Evolutionary conservation across 768 basidiomycete genomes (phyloP).

Genomic region (Auricularia cornea): DNA sequence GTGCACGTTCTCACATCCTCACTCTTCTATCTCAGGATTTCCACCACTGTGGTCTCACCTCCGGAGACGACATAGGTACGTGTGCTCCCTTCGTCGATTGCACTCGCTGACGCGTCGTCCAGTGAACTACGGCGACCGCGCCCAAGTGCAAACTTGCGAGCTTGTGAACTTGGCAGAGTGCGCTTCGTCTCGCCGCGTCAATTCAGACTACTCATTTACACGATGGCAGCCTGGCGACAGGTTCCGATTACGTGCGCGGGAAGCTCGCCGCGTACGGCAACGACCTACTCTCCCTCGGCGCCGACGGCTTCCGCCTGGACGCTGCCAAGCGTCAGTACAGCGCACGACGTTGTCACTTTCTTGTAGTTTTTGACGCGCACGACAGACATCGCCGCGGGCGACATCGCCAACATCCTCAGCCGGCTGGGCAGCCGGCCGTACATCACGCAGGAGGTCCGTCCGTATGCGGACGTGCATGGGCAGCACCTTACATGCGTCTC

Average conservation of each 20-base stretch:
- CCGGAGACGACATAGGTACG: neutral
- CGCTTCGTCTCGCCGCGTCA: neutral
- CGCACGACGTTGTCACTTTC: neutral
- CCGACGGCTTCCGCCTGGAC: constrained; percentile 55
- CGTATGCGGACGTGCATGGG: no score
- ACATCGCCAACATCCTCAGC: constrained; percentile 46
- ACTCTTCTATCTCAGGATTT: constrained; percentile 1
- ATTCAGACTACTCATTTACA: neutral
- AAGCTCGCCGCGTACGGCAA: constrained; percentile 49
- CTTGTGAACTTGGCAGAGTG: constrained; percentile 12
- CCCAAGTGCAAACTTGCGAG: constrained; percentile 12
- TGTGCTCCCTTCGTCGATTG: neutral
- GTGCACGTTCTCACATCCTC: no score
- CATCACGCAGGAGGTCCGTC: constrained; percentile 63
- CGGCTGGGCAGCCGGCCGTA: constrained; percentile 38
- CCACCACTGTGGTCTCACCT: constrained; percentile 9
- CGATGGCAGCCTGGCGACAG: constrained; percentile 45
- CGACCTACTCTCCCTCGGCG: constrained; percentile 52
- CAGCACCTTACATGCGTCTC: no score
- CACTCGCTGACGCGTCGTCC: neutral
- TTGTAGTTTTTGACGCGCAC: neutral
- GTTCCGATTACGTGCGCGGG: constrained; percentile 49
- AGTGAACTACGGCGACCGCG: constrained; percentile 8
- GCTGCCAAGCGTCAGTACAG: constrained; percentile 50
- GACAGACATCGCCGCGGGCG: constrained; percentile 44